Evolutionary conservation across 805 yeast species (phyloP).

Genomic region (Kuraishia piskuri): DNA sequence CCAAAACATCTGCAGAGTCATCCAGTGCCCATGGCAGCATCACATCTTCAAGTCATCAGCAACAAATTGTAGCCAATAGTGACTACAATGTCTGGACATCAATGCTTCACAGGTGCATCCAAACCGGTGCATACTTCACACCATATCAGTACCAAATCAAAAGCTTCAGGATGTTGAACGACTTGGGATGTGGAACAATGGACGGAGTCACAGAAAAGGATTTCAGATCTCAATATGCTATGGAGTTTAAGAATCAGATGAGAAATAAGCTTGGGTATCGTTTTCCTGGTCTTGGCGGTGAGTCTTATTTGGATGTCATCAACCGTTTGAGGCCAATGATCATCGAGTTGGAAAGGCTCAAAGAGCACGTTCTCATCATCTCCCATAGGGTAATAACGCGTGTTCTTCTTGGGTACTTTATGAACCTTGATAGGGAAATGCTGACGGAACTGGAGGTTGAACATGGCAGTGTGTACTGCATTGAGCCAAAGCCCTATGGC

Average conservation of each 20-base stretch:
- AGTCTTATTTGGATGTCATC: conserved; percentile 27
- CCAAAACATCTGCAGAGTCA: not conserved
- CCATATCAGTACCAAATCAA: conserved; percentile 19
- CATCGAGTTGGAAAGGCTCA: conserved; percentile 24
- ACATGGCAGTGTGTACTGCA: conserved; percentile 25
- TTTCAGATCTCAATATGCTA: conserved; percentile 16
- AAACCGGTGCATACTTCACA: conserved; percentile 24
- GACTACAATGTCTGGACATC: conserved; percentile 27
- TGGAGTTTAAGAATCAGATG: conserved; percentile 20
- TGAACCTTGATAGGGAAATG: conserved; percentile 27
- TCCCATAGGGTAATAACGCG: conserved; percentile 26
- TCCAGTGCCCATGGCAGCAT: not conserved
- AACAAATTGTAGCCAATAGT: conserved; percentile 12
- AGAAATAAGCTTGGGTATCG: conserved; percentile 22
- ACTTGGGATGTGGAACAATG: conserved; percentile 24
- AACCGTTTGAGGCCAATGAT: conserved; percentile 25
- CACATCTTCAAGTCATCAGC: not conserved
- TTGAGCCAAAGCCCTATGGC: conserved; percentile 31
- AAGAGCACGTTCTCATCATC: conserved; percentile 25
- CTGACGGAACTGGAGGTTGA: conserved; percentile 28
- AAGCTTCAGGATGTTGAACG: conserved; percentile 24
- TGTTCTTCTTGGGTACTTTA: conserved; percentile 26
- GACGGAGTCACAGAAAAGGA: conserved; percentile 23
- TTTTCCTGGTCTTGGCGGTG: conserved; percentile 29
- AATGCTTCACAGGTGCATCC: conserved; percentile 20